Evolutionary conservation across 1,284 basidiomycete species (phyloP).

Genomic region (Puccinia brachypodii): DNA sequence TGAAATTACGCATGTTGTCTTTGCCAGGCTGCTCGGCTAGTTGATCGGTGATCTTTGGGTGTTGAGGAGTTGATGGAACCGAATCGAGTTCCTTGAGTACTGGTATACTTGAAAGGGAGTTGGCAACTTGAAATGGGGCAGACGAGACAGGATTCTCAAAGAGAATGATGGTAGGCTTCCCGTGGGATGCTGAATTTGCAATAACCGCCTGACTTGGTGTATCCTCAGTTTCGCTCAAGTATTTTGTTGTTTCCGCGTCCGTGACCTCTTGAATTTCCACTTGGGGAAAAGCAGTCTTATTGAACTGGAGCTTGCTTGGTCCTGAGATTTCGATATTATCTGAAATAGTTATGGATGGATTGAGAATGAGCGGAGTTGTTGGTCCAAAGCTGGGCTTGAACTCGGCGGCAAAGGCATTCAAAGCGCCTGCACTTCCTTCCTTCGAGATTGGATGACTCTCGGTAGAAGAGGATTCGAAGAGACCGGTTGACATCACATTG

Average conservation of each 20-base stretch:
- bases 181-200: not conserved
- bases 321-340: not conserved
- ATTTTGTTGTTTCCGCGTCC: not conserved
- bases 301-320: not conserved
- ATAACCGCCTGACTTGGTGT: not conserved
- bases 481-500: slow-evolving; percentile 9
- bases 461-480: slow-evolving; percentile 1
- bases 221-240: not conserved
- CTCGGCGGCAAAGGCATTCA: slow-evolving; percentile 45
- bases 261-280: not conserved
- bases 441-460: not conserved
- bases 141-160: slow-evolving; percentile 32
- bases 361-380: not conserved
- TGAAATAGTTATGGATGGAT: not conserved
- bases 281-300: not conserved
- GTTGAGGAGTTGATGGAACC: not conserved
- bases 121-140: slow-evolving; percentile 22
- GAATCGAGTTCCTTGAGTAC: not conserved
- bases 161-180: not conserved
- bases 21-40: slow-evolving; percentile 39
- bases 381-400: slow-evolving; percentile 30
- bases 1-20: slow-evolving; percentile 46
- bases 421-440: not conserved
- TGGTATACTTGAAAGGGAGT: slow-evolving; percentile 3
- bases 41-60: not conserved